phyloP scores from a whole-genome alignment of 257 asterid genomes.

The Rehmannia glutinosa region DNA sequence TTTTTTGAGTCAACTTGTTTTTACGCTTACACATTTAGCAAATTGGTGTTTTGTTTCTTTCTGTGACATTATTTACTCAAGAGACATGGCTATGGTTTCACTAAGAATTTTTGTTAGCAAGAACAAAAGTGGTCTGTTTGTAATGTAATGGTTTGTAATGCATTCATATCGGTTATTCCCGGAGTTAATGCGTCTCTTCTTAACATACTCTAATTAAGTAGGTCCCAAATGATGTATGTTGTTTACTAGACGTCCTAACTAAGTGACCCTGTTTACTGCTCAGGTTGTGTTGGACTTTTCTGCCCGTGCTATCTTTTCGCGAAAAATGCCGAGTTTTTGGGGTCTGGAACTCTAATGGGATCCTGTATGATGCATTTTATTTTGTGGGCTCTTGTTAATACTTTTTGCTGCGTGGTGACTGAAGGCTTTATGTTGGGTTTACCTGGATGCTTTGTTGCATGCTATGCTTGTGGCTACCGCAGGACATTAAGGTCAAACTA shows the following conservation, averaged over 20 bases:
- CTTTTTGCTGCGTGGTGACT: constrained; percentile 70
- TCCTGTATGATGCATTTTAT: constrained; percentile 73
- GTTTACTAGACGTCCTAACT: constrained; percentile 6
- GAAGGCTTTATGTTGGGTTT: constrained; percentile 75
- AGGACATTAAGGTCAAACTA: constrained; percentile 68
- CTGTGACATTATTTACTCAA: not conserved
- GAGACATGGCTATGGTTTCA: not conserved
- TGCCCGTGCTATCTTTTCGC: constrained; percentile 93
- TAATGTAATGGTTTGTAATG: not conserved
- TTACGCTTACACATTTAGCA: not conserved
- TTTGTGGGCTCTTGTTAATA: constrained; percentile 67
- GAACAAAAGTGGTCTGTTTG: no score
- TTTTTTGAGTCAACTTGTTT: not conserved
- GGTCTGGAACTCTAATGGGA: constrained; percentile 51
- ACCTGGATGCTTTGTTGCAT: constrained; percentile 91
- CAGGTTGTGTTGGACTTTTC: constrained; percentile 74
- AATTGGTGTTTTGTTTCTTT: not conserved
- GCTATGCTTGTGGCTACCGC: constrained; percentile 88
- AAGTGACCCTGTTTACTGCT: constrained; percentile 12
- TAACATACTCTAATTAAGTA: not conserved
- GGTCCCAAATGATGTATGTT: not conserved
- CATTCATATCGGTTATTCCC: not conserved
- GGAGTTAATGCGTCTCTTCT: not conserved
- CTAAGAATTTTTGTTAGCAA: no score
- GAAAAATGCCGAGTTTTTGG: constrained; percentile 62